Base-by-base conservation (phyloP, 352 stramenopile genomes). In the Phytophthora lateralis region DNA sequence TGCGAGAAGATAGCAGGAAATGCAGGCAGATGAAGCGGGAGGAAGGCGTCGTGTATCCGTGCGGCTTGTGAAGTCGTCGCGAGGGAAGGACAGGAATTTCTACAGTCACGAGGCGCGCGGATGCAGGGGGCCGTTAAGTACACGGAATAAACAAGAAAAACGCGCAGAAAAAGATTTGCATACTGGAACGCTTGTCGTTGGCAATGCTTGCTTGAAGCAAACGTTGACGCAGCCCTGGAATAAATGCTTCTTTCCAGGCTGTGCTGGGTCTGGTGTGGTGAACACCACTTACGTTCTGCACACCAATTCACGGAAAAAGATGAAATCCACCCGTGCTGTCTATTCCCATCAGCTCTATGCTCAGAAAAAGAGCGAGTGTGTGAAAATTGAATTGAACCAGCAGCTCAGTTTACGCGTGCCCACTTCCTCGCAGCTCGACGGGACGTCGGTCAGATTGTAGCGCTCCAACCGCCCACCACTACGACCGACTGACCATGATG, bases 331-430 rank as follows among this genome's bases (percentile, higher is more conserved):
- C 26, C 2, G 26, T 4, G 55, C 44, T 54, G 51, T 66, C 51
- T 61, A 61, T 55, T 62, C 38, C 37, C 51, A 57, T 67, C 21
- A 24, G 21, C 51, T 55, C 38, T 49, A 41, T 29, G 34, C 43
- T 61, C 58, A 66, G 43, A 66, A 56, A 66, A 66, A 67, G 52
- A 67, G 52, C 60, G 52, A 63, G 59, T 42, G 39, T 26, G n/a
- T n/a, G 30, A 32, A 52, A 46, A 37, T 35, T 41, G 14, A 41
- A 21, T 47, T 63, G 37, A 55, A 63, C 46, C 29, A n/a, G 27
- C 56, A 14, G 30, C 30, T 29, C 26, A 29, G 26, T 30, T 30
- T 6, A 37, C 32, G 44, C 24, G 37, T 53, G 30, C 37, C 17
- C 11, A 7, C 6, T 27, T 29, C 46, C 37, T 46, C 50, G 35